Evolutionary conservation across 2,329 filamentous ascomycete genomes (phyloP).

Genomic region (Colletotrichum caudatum): DNA sequence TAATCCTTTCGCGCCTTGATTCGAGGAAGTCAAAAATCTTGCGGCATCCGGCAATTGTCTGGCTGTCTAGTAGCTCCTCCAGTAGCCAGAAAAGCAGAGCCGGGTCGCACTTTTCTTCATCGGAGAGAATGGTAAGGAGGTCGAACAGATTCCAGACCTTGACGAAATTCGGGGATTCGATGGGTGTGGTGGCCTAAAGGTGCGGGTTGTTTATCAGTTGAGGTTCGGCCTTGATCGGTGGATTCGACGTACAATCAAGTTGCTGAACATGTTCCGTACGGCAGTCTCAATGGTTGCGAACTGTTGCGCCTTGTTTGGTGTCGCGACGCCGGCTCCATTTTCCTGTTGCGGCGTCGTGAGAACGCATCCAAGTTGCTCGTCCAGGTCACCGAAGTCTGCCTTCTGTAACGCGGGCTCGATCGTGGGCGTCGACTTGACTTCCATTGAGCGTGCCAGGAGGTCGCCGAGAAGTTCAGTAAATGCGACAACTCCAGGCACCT

Average conservation of each 20-base stretch:
- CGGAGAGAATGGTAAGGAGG: slow-evolving; percentile 87
- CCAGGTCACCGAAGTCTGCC: slow-evolving; percentile 68
- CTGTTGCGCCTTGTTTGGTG: slow-evolving; percentile 61
- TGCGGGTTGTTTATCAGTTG: slow-evolving; percentile 24
- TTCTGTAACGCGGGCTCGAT: slow-evolving; percentile 83
- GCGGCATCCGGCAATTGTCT: slow-evolving; percentile 92
- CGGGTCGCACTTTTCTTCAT: slow-evolving; percentile 81
- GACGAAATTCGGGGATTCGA: slow-evolving; percentile 82
- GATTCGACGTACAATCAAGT: slow-evolving; percentile 73
- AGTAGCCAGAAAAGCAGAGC: slow-evolving; percentile 89
- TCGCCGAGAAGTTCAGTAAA: slow-evolving; percentile 67
- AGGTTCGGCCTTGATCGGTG: not conserved
- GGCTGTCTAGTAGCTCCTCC: slow-evolving; percentile 94
- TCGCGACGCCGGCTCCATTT: slow-evolving; percentile 48
- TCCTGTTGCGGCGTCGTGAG: slow-evolving; percentile 45
- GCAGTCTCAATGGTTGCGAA: slow-evolving; percentile 85
- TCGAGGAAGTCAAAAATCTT: slow-evolving; percentile 96
- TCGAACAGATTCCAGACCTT: slow-evolving; percentile 95
- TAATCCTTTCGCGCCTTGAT: slow-evolving; percentile 89
- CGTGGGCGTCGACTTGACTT: slow-evolving; percentile 67
- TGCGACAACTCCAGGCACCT: slow-evolving; percentile 64
- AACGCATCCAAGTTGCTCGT: slow-evolving; percentile 56
- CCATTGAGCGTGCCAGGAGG: slow-evolving; percentile 69
- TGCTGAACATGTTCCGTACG: slow-evolving; percentile 83
- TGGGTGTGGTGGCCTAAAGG: slow-evolving; percentile 75